phyloP scores from a whole-genome alignment of 148 eudicot species.

The Chenopodium album region DNA sequence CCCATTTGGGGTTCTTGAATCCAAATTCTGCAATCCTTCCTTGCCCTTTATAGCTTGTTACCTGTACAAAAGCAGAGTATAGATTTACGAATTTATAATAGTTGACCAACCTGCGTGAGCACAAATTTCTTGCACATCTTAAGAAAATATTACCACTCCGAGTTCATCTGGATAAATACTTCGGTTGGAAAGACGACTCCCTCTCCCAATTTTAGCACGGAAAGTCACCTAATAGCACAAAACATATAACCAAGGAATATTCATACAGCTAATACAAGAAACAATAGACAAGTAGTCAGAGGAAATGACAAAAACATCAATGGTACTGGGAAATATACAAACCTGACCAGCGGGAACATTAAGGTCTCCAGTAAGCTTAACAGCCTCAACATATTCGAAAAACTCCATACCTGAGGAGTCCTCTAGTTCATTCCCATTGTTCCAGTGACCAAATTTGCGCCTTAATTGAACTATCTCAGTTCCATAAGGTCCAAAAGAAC shows the following conservation, averaged over 20 bases:
- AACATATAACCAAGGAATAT: conserved; percentile 7
- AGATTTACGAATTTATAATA: background rate
- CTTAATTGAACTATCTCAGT: conserved; percentile 88
- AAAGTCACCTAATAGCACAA: conserved; percentile 63
- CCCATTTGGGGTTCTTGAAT: conserved; percentile 80
- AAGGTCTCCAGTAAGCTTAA: conserved; percentile 91
- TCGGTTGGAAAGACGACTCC: conserved; percentile 60
- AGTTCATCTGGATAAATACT: conserved; percentile 92
- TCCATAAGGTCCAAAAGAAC: conserved; percentile 96
- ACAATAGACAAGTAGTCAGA: background rate
- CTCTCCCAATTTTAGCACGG: conserved; percentile 91
- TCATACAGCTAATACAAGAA: background rate
- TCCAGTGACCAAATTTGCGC: conserved; percentile 96
- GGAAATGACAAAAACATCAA: background rate
- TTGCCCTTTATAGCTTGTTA: conserved; percentile 86
- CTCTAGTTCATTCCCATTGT: conserved; percentile 42
- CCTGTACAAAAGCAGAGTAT: conserved; percentile 38
- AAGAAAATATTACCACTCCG: conserved; percentile 64
- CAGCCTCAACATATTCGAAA: conserved; percentile 98
- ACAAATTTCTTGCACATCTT: background rate
- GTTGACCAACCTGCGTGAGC: background rate
- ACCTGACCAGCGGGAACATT: conserved; percentile 99
- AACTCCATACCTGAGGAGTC: conserved; percentile 74
- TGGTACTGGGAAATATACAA: conserved; percentile 10
- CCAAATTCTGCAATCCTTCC: conserved; percentile 95